Percentiles rank a stretch among this genome's conserved stretches.
Conservation (phyloP, 2,329 filamentous ascomycete genomes). For the Colletotrichum karsti region DNA sequence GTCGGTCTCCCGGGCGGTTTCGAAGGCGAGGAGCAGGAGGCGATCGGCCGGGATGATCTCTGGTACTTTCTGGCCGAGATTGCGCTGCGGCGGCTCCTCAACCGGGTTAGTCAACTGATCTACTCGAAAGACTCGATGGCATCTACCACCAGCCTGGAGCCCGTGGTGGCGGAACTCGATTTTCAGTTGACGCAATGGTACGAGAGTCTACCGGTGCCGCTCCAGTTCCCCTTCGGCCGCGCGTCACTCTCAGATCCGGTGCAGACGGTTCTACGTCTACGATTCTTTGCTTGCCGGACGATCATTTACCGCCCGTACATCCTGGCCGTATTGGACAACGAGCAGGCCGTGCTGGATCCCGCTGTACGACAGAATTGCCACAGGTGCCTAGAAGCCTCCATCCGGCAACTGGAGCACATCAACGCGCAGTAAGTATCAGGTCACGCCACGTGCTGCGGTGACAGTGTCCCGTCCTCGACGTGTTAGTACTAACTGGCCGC, state of each 20-base stretch:
- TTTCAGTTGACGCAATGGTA: constrained; percentile 89
- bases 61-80: constrained; percentile 92
- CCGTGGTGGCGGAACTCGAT: constrained; percentile 81
- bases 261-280: constrained; percentile 80
- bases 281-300: constrained; percentile 86
- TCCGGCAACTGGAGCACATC: constrained; percentile 83
- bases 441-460: constrained; percentile 18
- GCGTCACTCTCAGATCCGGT: constrained; percentile 75
- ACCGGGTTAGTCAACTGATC: constrained; percentile 81
- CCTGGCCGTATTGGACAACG: constrained; percentile 80
- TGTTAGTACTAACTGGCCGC: constrained; percentile 39
- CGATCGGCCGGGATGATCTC: constrained; percentile 77
- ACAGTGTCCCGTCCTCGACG: not conserved
- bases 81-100: constrained; percentile 78
- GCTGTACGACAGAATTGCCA: constrained; percentile 80
- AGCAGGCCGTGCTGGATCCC: constrained; percentile 75
- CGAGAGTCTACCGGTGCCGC: constrained; percentile 75
- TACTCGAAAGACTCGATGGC: constrained; percentile 79
- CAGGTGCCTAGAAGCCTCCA: constrained; percentile 82
- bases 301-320: constrained; percentile 90
- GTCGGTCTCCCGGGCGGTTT: constrained; percentile 83
- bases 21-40: constrained; percentile 71
- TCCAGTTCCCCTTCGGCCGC: constrained; percentile 80
- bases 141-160: constrained; percentile 77
- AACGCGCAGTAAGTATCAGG: constrained; percentile 71